Evolutionary conservation across 1,284 basidiomycete species (phyloP), one percentile per base, ranked within the genome.

Genomic region (Rhodotorula sp.): DNA sequence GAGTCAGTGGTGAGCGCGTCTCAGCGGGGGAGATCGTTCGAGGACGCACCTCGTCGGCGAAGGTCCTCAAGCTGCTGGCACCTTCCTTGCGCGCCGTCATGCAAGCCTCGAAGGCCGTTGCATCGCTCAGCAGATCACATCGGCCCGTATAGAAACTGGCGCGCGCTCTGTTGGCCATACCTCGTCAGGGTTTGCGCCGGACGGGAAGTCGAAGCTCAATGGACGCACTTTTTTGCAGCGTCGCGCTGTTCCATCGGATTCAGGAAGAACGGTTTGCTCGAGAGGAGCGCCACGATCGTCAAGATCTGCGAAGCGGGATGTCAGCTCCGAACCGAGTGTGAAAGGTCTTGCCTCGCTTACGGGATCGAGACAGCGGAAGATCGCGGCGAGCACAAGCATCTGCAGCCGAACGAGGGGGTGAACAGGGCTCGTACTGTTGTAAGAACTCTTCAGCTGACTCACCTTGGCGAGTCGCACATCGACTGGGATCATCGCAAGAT

Each of bases 401-500:
- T 90, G 60, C 48, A 42, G 37, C 37, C 37, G 8, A 24, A 57
- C 33, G 4, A 45, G 12, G 8, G 18, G 7, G 29, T 60, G 20
- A 44, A 20, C 29, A 12, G 10, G 6, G 30, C 4, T 18, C 17
- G 3, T 6, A 18, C 26, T 5, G 37, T 4, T 6, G 22, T 18
- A 10, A 29, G n/a, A n/a, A 22, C 10, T 30, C 33, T 20, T 63
- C 53, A 61, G 46, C 30, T 29, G n/a, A 45, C 73, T n/a, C 67
- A 90, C 88, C 84, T 97, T 97, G 49, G 87, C 91, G 29, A 97
- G 84, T 59, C 92, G 86, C n/a, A 96, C 82, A 81, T 97, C 94
- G 37, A 96, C 83, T 2, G 94, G 94, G 44, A 97, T 84, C 80
- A 88, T 85, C 7, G 90, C 85, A 79, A 95, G 86, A 80, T 95